Percentiles rank a stretch among this genome's conserved stretches.
Evolutionary conservation across 257 asterid genomes (phyloP).

Genomic region (Scutellaria galericulata): DNA sequence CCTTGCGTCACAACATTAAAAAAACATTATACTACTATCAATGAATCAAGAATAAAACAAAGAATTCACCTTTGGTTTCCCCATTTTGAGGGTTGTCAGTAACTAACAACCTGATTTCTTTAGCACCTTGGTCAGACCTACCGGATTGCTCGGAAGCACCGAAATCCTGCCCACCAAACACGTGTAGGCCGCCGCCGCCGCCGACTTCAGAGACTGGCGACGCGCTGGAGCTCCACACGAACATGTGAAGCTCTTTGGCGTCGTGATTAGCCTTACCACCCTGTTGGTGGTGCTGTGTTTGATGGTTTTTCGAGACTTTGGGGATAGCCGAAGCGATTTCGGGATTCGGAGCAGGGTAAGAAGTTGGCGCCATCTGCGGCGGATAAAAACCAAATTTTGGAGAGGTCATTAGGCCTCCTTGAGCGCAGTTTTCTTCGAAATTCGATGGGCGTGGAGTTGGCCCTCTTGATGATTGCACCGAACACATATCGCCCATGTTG

Average conservation of each 20-base stretch:
- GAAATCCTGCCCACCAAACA: conserved; percentile 57
- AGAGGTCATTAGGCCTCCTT: conserved; percentile 63
- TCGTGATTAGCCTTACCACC: conserved; percentile 58
- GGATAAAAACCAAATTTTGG: conserved; percentile 80
- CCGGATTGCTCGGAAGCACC: conserved; percentile 68
- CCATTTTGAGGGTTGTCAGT: conserved; percentile 82
- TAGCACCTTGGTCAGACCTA: conserved; percentile 81
- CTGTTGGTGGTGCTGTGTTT: conserved; percentile 29
- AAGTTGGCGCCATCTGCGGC: conserved; percentile 51
- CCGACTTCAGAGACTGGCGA: conserved; percentile 85
- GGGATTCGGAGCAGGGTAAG: conserved; percentile 94
- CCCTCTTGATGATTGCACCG: conserved; percentile 87
- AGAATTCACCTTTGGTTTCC: conserved; percentile 64
- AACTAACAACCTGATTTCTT: conserved; percentile 87
- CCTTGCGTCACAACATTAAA: conserved; percentile 14
- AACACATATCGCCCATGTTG: conserved; percentile 74
- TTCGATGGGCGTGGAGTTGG: conserved; percentile 94
- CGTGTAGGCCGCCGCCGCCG: conserved; percentile 48
- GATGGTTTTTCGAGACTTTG: conserved; percentile 44
- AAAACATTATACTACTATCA: background rate
- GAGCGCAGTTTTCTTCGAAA: conserved; percentile 80
- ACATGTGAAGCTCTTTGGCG: conserved; percentile 94
- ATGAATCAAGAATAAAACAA: background rate
- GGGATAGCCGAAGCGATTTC: conserved; percentile 68
- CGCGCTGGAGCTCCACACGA: conserved; percentile 95